Evolutionary conservation across 768 basidiomycete species (phyloP).

Genomic region (Hortiboletus campestris): DNA sequence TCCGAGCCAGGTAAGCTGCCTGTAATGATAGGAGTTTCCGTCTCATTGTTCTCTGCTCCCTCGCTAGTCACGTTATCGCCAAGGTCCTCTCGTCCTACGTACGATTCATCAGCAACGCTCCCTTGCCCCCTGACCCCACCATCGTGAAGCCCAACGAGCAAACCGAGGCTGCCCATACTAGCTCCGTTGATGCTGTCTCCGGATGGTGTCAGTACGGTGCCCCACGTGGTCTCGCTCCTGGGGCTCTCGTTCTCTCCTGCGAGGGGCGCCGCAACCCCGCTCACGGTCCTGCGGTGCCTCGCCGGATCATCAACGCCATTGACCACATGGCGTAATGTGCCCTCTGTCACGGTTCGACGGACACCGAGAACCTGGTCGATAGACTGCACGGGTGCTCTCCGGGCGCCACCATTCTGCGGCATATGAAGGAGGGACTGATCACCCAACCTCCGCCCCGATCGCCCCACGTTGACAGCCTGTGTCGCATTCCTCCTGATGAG

Average conservation of each 20-base stretch:
- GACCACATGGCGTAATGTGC: constrained; percentile 1
- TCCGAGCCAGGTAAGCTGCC: constrained; percentile 20
- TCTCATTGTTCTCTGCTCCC: constrained; percentile 15
- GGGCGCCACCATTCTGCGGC: constrained; percentile 16
- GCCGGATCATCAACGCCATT: constrained; percentile 9
- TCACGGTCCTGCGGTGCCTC: constrained; percentile 7
- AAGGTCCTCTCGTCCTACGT: constrained; percentile 17
- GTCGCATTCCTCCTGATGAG: constrained; percentile 27
- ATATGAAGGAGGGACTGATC: constrained; percentile 13
- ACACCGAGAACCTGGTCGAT: constrained; percentile 16
- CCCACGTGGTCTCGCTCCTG: constrained; percentile 37
- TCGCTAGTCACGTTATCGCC: constrained; percentile 15
- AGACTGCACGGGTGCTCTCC: constrained; percentile 17
- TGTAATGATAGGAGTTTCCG: constrained; percentile 19
- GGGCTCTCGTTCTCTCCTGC: constrained; percentile 25
- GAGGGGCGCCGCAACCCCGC: constrained; percentile 15
- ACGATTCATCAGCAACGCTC: constrained; percentile 14
- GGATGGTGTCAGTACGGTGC: constrained; percentile 31
- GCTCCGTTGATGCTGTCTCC: constrained; percentile 15
- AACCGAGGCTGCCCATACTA: constrained; percentile 29
- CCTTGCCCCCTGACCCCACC: constrained; percentile 29
- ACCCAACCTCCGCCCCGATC: constrained; percentile 16
- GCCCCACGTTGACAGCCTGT: constrained; percentile 18
- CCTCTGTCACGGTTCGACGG: constrained; percentile 21
- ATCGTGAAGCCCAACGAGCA: constrained; percentile 31